Evolutionary conservation across 2,329 filamentous ascomycete species (phyloP).

Genomic region (Botrytis cinerea): DNA sequence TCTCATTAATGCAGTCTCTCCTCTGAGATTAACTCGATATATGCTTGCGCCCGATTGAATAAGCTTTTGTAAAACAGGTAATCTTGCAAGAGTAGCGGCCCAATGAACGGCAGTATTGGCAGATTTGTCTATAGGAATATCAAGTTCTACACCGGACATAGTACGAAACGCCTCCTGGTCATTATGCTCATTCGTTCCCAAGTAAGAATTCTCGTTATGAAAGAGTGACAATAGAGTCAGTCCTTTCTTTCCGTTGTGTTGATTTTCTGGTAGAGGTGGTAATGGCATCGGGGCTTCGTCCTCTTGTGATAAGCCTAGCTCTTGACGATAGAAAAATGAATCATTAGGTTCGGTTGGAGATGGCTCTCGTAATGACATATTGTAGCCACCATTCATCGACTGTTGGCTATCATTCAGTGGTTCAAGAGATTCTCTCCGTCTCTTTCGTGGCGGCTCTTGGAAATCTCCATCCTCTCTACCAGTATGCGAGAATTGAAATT

Average conservation of each 20-base stretch:
- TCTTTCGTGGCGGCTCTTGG: slow-evolving; percentile 80
- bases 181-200: slow-evolving; percentile 62
- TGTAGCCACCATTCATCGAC: slow-evolving; percentile 44
- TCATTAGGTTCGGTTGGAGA: slow-evolving; percentile 81
- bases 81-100: slow-evolving; percentile 89
- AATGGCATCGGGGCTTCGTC: slow-evolving; percentile 61
- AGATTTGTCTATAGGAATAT: slow-evolving; percentile 87
- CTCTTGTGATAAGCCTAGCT: slow-evolving; percentile 46
- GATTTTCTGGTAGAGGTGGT: slow-evolving; percentile 63
- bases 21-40: slow-evolving; percentile 81
- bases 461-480: slow-evolving; percentile 52
- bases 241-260: slow-evolving; percentile 72
- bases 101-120: slow-evolving; percentile 92
- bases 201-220: slow-evolving; percentile 60
- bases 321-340: slow-evolving; percentile 65
- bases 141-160: slow-evolving; percentile 77
- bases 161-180: slow-evolving; percentile 76
- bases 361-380: slow-evolving; percentile 58
- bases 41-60: slow-evolving; percentile 85
- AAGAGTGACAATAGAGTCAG: slow-evolving; percentile 76
- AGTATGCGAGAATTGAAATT: slow-evolving; percentile 39
- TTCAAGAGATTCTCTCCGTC: slow-evolving; percentile 54
- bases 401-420: slow-evolving; percentile 53
- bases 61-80: slow-evolving; percentile 77
- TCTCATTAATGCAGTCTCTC: slow-evolving; percentile 90